Conservation (phyloP, 139 green algal species). For the Tetratostichococcus sp. region DNA sequence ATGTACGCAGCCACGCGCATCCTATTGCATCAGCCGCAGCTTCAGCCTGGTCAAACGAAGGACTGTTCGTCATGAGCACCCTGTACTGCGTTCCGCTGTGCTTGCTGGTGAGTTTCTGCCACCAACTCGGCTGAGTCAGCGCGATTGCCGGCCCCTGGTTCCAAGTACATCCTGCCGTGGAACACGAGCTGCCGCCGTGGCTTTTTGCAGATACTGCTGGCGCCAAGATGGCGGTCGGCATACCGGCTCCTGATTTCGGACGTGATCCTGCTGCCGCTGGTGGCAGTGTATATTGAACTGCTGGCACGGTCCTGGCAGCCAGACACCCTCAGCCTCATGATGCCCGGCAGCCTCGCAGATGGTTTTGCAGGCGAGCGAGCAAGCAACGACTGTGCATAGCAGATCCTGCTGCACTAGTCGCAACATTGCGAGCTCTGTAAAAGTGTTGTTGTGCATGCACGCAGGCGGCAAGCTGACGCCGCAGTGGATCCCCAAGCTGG, state of each 20-base stretch:
- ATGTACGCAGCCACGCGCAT: not conserved
- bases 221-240: conserved; percentile 7
- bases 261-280: conserved; percentile 35
- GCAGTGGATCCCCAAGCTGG: conserved; percentile 67
- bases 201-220: conserved; percentile 13
- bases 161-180: no score
- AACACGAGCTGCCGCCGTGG: not conserved
- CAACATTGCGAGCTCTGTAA: no score
- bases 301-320: conserved; percentile 54
- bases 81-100: not conserved
- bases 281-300: conserved; percentile 46
- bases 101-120: not conserved
- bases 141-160: no score
- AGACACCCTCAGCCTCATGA: conserved; percentile 61
- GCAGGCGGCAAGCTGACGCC: conserved; percentile 53
- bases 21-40: no score
- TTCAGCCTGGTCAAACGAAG: not conserved
- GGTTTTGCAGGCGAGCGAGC: conserved; percentile 42
- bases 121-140: not conserved
- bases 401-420: not conserved
- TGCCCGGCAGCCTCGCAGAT: conserved; percentile 58
- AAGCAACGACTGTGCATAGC: not conserved
- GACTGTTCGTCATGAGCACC: not conserved
- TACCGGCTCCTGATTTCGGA: not conserved
- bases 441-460: not conserved